A percentile compares a stretch with the other conserved stretches of the same genome.
Conservation (phyloP, 345 rosid species). For the Ceriops decandra region DNA sequence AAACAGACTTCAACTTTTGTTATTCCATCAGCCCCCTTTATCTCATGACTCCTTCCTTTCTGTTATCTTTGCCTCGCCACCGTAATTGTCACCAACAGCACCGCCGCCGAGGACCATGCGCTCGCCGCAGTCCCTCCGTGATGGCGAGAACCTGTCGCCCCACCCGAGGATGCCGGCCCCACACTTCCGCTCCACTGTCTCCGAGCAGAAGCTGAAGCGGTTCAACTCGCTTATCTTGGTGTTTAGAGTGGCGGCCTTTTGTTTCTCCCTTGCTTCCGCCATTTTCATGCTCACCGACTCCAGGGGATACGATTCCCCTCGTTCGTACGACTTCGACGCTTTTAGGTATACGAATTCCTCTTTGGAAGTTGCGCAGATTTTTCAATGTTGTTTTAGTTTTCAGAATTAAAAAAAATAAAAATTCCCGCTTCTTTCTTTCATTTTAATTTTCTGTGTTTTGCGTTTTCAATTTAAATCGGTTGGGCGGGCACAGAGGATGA, state of each 20-base stretch:
- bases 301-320: conserved; percentile 52
- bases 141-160: conserved; percentile 55
- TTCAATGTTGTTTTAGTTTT: background rate
- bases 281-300: conserved; percentile 83
- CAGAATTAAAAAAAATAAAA: background rate
- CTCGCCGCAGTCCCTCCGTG: conserved; percentile 57
- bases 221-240: conserved; percentile 72
- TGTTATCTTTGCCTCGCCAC: background rate
- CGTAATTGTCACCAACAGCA: background rate
- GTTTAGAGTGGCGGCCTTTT: conserved; percentile 69
- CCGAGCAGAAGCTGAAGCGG: conserved; percentile 70
- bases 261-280: conserved; percentile 76
- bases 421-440: too few species aligned
- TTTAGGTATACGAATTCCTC: conserved; percentile 52
- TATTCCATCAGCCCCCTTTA: conserved; percentile 2
- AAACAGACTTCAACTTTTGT: too few species aligned
- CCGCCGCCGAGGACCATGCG: conserved; percentile 40
- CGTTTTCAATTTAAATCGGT: background rate
- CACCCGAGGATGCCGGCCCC: conserved; percentile 36
- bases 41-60: conserved; percentile 30
- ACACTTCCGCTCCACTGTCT: conserved; percentile 69
- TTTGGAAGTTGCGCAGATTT: too few species aligned
- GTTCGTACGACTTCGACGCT: conserved; percentile 87
- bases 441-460: too few species aligned
- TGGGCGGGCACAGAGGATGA: too few species aligned